phyloP scores from a whole-genome alignment of 176 grass and related monocot genomes.

The Carex parvula region DNA sequence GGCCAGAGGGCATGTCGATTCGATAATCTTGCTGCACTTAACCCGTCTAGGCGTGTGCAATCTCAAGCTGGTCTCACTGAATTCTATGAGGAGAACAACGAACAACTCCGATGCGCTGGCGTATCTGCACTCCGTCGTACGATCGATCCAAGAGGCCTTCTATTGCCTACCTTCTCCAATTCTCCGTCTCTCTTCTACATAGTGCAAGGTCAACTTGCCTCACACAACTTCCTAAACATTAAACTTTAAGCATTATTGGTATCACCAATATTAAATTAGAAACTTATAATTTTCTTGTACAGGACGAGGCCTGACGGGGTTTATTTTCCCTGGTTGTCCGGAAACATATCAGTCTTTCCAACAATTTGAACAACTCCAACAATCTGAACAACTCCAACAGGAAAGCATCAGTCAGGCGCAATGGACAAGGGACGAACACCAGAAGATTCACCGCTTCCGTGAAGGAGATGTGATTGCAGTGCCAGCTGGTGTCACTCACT shows the following conservation, averaged over 20 bases:
- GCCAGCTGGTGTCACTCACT: constrained; percentile 32
- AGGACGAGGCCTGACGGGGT: constrained; percentile 27
- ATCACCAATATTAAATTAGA: background rate
- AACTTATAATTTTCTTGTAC: background rate
- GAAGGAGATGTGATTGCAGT: constrained; percentile 35
- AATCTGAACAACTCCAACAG: background rate
- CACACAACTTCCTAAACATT: background rate
- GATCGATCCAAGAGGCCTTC: constrained; percentile 32
- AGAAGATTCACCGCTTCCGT: constrained; percentile 33
- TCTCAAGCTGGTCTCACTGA: constrained; percentile 35
- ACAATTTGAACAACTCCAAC: background rate
- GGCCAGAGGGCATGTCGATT: constrained; percentile 10
- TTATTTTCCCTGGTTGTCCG: constrained; percentile 36
- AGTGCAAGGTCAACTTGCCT: constrained; percentile 17
- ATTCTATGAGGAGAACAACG: constrained; percentile 1
- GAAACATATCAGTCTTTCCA: constrained; percentile 35
- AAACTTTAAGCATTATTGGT: background rate
- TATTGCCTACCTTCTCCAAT: constrained; percentile 33
- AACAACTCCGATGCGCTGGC: constrained; percentile 32
- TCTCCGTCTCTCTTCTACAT: constrained; percentile 29
- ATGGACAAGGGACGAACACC: constrained; percentile 38
- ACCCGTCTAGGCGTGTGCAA: background rate
- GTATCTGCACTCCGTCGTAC: constrained; percentile 2
- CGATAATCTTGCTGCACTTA: constrained; percentile 24
- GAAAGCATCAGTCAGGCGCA: background rate